These are phyloP conservation scores for Cutaneotrichosporon cyanovorans DNA, from an alignment of 1,284 basidiomycete genomes.

Conservation along the genomic window DNA sequence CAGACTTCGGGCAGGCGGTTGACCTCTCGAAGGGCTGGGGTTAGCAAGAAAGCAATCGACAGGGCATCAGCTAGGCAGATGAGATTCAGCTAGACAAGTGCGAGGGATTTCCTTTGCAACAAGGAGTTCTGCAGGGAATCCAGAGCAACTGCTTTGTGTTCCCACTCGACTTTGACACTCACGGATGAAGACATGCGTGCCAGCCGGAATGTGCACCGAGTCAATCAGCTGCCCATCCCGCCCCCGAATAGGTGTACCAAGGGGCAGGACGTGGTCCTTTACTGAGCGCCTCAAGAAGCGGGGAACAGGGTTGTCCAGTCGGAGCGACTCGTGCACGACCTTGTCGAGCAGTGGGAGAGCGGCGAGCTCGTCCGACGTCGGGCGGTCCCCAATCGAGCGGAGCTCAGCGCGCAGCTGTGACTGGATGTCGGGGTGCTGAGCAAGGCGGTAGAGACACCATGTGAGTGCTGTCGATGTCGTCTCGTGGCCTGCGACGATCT, in stretches of 20 bases:
- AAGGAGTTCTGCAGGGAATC: no score
- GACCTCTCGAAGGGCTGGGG: conserved; percentile 35
- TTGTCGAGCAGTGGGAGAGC: conserved; percentile 54
- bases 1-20: conserved; percentile 58
- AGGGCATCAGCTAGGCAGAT: conserved; percentile 39
- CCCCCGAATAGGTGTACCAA: conserved; percentile 45
- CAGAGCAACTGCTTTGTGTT: no score
- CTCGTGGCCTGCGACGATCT: conserved; percentile 58
- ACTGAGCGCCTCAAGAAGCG: conserved; percentile 56
- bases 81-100: no score
- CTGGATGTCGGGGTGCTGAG: conserved; percentile 54
- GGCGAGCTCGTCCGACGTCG: conserved; percentile 34
- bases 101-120: no score
- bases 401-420: conserved; percentile 55
- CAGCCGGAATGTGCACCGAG: conserved; percentile 22
- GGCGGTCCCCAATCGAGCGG: conserved; percentile 39
- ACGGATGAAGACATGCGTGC: conserved; percentile 40
- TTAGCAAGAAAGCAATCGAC: no score
- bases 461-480: conserved; percentile 63
- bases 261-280: conserved; percentile 57
- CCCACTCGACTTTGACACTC: no score
- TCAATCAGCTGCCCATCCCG: conserved; percentile 39
- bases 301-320: conserved; percentile 61
- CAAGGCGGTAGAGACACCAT: conserved; percentile 64
- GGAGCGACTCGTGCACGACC: conserved; percentile 61